Base-by-base conservation (phyloP, 495 filamentous ascomycete species). In the Penicillium manginii region DNA sequence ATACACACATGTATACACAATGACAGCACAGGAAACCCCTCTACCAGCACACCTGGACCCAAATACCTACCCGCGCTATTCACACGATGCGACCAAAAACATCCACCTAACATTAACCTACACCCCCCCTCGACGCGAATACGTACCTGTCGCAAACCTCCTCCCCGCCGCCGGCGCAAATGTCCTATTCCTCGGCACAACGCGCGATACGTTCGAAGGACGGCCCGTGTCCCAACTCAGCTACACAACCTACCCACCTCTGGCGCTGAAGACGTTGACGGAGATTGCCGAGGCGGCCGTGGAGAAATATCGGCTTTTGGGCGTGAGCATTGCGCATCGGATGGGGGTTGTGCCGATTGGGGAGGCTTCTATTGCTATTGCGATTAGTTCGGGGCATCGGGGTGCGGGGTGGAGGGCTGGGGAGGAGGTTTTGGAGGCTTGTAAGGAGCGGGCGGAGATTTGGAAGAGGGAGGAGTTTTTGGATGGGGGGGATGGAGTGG, bases 391-490 rank as follows among this genome's bases (percentile, higher is more conserved):
- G 21, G 85, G 90, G 43, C 94, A 98, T 81, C 83, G 94, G n/a
- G 83, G 86, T 64, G 90, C 89, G 43, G 94, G 91, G 37, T 98
- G 93, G 93, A 76, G 77, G 62, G 96, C 86, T 0, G 94, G 91
- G 0, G 93, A 98, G 78, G 91, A 93, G 77, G 88, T 91, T 39
- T 75, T 98, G 62, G 93, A 98, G 81, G 76, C 80, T 66, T 91
- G 89, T 65, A 98, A 98, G 77, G 84, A 82, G 65, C 83, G 80
- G 58, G 89, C 89, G 40, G 94, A 98, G 82, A 87, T 98, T 49
- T 98, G 94, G 94, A 98, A 98, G 77, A 78, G 84, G 68, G 94
- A 98, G 80, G 88, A 91, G 66, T 98, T 98, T 83, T 86, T 84
- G 56, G 90, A 88, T 64, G 91, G 90, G 52, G 52, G 84, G 78